Evolutionary conservation across 75 land plant species (phyloP).

Genomic region (Selaginella tamariscina): DNA sequence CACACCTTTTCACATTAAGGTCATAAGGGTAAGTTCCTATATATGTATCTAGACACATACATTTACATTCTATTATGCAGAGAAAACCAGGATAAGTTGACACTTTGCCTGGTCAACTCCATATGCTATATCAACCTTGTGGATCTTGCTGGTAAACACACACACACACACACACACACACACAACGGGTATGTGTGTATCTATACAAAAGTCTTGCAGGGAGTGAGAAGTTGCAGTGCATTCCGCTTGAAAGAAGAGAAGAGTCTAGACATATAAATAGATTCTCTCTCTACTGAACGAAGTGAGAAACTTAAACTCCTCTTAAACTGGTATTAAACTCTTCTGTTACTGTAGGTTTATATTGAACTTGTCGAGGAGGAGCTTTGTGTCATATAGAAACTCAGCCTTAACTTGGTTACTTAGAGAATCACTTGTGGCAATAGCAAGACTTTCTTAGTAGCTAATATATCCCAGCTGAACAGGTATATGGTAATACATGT

Average conservation of each 20-base stretch:
- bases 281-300: slow-evolving; percentile 1
- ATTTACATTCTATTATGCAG: neutral
- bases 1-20: slow-evolving; percentile 27
- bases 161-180: too few species aligned
- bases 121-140: neutral
- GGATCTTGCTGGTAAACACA: neutral
- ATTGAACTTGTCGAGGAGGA: slow-evolving; percentile 1
- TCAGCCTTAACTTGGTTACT: slow-evolving; percentile 2
- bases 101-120: slow-evolving; percentile 6
- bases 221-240: slow-evolving; percentile 4
- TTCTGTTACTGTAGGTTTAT: neutral
- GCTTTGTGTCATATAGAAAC: neutral
- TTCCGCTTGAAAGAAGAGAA: neutral
- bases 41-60: neutral
- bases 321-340: too few species aligned
- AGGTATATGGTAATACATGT: too few species aligned
- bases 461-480: slow-evolving; percentile 27
- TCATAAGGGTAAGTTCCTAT: slow-evolving; percentile 13
- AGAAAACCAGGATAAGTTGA: neutral
- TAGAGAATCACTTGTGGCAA: slow-evolving; percentile 14
- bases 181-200: too few species aligned
- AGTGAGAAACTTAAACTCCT: neutral
- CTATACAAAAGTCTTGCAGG: neutral
- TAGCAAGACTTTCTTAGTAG: slow-evolving; percentile 23
- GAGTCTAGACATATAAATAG: slow-evolving; percentile 9